Evolutionary conservation across 805 yeast species (phyloP), one percentile per base, ranked within the genome.

Genomic region (Starmerella davenportii): DNA sequence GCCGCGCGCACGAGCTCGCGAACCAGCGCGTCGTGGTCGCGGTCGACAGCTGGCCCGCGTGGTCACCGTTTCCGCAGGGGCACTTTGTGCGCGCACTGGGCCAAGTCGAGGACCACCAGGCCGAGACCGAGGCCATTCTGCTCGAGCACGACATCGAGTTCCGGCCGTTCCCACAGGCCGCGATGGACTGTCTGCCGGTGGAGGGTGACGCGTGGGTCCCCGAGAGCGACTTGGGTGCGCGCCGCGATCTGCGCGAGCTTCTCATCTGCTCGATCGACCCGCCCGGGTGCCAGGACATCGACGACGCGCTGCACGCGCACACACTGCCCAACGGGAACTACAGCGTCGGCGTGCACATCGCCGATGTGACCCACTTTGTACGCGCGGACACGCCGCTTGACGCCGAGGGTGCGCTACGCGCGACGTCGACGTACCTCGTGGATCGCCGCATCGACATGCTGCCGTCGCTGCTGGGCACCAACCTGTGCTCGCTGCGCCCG

Each of bases 381-480:
- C 82, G 84, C 58, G 77, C 98, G 0, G 78, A 76, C 45, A 82
- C 95, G 3, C 76, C 96, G 0, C 65, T 90, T 43, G 98, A 90
- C 56, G 77, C 72, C 34, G 99, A 90, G 61, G 99, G 95, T 59
- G 93, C 96, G 0, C 69, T 93, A 1, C 73, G 99, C 60, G 96
- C 95, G 51, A 90, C 98, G 0, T 85, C 98, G 4, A 95, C 90
- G 2, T 90, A 90, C 59, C 65, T 90, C 40, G 99, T 90, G 13
- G 98, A 90, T 57, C 87, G 90, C 60, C 79, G 99, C 68, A 90
- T 90, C 50, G 99, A 90, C 67, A 90, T 90, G 99, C 66, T 90
- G 46, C 99, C 99, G 4, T 74, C 79, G 76, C 61, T 90, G 34
- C 66, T 90, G 41, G 96, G 98, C 56, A 90, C 98, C 3, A 90